A percentile compares a stretch with the other conserved stretches of the same genome.
phyloP scores from a whole-genome alignment of 2,329 filamentous ascomycete species.

The Akanthomyces uredinophilus region DNA sequence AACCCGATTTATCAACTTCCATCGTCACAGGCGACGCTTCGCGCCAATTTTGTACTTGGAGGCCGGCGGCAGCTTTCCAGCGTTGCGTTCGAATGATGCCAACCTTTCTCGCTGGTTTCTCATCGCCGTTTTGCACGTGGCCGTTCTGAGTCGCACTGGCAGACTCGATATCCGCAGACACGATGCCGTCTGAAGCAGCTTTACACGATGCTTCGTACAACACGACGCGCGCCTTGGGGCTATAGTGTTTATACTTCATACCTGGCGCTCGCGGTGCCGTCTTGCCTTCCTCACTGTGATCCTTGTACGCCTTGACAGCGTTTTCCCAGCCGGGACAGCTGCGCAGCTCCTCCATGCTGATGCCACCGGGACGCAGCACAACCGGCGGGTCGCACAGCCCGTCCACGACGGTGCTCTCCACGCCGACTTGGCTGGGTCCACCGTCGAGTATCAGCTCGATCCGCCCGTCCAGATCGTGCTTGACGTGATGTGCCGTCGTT shows the following conservation, averaged over 20 bases:
- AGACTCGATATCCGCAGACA: constrained; percentile 29
- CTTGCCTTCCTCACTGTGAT: constrained; percentile 62
- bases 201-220: constrained; percentile 62
- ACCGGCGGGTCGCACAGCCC: constrained; percentile 76
- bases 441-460: constrained; percentile 89
- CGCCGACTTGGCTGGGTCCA: constrained; percentile 78
- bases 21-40: constrained; percentile 20
- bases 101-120: constrained; percentile 28
- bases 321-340: constrained; percentile 74
- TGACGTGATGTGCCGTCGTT: constrained; percentile 83
- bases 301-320: constrained; percentile 72
- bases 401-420: constrained; percentile 96
- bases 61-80: constrained; percentile 43
- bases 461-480: constrained; percentile 73
- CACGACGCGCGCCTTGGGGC: constrained; percentile 79
- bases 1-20: constrained; percentile 27
- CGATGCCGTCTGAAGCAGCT: constrained; percentile 31
- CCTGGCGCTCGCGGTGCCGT: constrained; percentile 76
- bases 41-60: constrained; percentile 27
- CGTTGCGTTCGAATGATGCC: constrained; percentile 52
- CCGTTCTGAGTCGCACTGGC: constrained; percentile 22
- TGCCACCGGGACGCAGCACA: constrained; percentile 79
- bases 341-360: constrained; percentile 75
- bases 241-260: constrained; percentile 99
- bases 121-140: constrained; percentile 14